Evolutionary conservation across 2,329 filamentous ascomycete species (phyloP).

Genomic region (Fusarium tupiense): DNA sequence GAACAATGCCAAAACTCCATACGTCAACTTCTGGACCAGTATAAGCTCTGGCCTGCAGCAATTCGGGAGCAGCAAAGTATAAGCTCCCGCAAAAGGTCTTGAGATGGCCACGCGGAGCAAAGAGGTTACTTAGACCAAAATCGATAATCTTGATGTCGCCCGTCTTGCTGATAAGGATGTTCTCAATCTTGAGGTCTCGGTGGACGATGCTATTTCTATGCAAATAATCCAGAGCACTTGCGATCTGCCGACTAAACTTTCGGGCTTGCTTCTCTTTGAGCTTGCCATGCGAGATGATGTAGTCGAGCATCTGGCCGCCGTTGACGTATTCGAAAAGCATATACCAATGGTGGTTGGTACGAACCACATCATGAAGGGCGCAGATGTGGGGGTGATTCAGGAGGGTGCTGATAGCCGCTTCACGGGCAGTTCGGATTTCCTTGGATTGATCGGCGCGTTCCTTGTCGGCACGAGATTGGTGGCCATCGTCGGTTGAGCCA

Average conservation of each 20-base stretch:
- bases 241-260: constrained; percentile 97
- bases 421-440: constrained; percentile 92
- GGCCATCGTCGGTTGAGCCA: constrained; percentile 87
- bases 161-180: constrained; percentile 98
- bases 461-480: constrained; percentile 74
- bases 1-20: constrained; percentile 98
- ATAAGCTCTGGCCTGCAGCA: constrained; percentile 93
- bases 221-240: constrained; percentile 95
- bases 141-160: constrained; percentile 99
- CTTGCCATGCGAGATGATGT: constrained; percentile 97
- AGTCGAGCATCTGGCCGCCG: constrained; percentile 98
- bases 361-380: constrained; percentile 92
- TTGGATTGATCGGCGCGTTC: constrained; percentile 96
- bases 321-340: constrained; percentile 99
- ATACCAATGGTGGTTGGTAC: constrained; percentile 99
- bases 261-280: constrained; percentile 98
- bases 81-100: constrained; percentile 98
- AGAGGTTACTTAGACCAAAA: constrained; percentile 96
- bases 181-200: constrained; percentile 97
- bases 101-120: constrained; percentile 83
- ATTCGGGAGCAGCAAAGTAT: constrained; percentile 95
- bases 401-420: constrained; percentile 95
- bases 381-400: constrained; percentile 96
- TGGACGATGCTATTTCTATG: constrained; percentile 99
- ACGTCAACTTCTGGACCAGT: constrained; percentile 96